Percentiles rank a stretch among this genome's conserved stretches.
These are phyloP conservation scores for Wickerhamomyces sp. DNA, from an alignment of 1,139 yeast species.

Conservation along the genomic window DNA sequence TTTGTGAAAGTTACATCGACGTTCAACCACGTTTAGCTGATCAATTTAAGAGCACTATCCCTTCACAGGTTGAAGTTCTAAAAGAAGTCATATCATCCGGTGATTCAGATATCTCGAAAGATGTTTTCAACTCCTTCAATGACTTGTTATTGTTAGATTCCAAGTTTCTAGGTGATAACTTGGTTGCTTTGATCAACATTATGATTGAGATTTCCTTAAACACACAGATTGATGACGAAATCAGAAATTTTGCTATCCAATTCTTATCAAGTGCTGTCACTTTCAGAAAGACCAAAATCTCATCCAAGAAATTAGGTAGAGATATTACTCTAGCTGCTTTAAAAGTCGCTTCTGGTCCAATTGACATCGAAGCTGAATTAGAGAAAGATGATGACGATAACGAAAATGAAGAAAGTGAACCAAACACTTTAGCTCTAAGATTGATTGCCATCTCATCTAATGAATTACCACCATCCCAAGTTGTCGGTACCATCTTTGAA, in stretches of 20 bases:
- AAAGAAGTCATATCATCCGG: slow-evolving; percentile 66
- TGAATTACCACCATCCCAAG: slow-evolving; percentile 90
- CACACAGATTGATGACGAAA: slow-evolving; percentile 68
- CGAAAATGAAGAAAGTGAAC: slow-evolving; percentile 86
- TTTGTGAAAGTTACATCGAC: slow-evolving; percentile 48
- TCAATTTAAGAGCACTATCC: slow-evolving; percentile 64
- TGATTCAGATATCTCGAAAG: slow-evolving; percentile 69
- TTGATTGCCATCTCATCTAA: slow-evolving; percentile 73
- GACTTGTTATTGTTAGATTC: slow-evolving; percentile 72
- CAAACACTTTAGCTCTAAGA: slow-evolving; percentile 75
- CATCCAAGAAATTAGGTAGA: slow-evolving; percentile 71
- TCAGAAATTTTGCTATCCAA: slow-evolving; percentile 78
- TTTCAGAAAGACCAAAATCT: slow-evolving; percentile 63
- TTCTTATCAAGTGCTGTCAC: slow-evolving; percentile 76
- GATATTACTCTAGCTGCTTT: slow-evolving; percentile 70
- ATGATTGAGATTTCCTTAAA: slow-evolving; percentile 74
- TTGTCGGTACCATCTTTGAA: slow-evolving; percentile 73
- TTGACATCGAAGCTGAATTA: slow-evolving; percentile 66
- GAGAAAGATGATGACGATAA: slow-evolving; percentile 82
- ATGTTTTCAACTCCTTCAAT: slow-evolving; percentile 82
- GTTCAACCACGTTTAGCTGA: slow-evolving; percentile 40
- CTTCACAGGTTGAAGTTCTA: slow-evolving; percentile 78
- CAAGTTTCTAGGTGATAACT: slow-evolving; percentile 71
- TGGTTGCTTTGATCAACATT: slow-evolving; percentile 64
- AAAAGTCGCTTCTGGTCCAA: slow-evolving; percentile 74